These are phyloP conservation scores for Eucalyptus lansdowneana DNA, from an alignment of 345 rosid species.

Conservation along the genomic window DNA sequence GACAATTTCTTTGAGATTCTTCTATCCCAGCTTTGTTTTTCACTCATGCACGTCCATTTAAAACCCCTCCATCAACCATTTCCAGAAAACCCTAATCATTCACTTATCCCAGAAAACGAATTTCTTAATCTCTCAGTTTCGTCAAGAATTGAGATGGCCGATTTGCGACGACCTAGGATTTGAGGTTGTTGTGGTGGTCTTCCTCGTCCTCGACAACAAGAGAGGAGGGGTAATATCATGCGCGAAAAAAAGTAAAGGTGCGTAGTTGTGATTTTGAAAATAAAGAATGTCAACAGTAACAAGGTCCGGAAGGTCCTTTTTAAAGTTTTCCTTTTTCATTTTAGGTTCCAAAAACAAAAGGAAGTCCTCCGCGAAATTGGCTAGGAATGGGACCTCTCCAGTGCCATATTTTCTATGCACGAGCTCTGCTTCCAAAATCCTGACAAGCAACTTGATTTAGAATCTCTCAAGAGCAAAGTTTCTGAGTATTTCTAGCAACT, in stretches of 20 bases:
- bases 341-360: not conserved
- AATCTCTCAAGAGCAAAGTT: not conserved
- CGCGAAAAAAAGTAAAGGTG: not conserved
- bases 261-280: not conserved
- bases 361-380: not conserved
- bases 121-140: not conserved
- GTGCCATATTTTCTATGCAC: not conserved
- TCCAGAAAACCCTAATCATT: not conserved
- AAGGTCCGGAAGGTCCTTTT: not conserved
- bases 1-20: not conserved
- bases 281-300: not conserved
- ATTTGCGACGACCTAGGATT: not conserved
- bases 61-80: not conserved
- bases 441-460: not conserved
- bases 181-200: not conserved
- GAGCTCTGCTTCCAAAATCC: not conserved
- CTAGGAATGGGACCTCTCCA: not conserved
- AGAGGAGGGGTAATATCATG: not conserved
- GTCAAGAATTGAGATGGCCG: not conserved
- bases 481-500: not conserved
- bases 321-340: not conserved
- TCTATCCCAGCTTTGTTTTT: not conserved
- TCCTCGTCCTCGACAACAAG: not conserved
- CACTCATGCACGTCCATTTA: not conserved
- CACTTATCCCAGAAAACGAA: not conserved